Evolutionary conservation across 768 basidiomycete genomes (phyloP).

Genomic region (Suillus decipiens): DNA sequence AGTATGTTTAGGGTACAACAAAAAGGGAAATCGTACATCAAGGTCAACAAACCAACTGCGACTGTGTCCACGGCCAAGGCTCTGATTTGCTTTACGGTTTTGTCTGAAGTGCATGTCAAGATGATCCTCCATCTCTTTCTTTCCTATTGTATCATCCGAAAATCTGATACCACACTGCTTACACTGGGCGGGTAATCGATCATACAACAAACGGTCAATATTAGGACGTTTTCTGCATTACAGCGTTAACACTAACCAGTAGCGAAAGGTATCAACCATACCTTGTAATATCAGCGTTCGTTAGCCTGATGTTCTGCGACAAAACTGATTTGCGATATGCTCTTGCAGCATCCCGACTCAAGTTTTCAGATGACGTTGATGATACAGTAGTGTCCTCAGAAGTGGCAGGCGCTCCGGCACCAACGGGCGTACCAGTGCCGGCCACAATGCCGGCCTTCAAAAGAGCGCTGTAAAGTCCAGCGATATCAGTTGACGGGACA

Average conservation of each 20-base stretch:
- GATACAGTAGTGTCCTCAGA: constrained; percentile 33
- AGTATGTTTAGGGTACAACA: constrained; percentile 14
- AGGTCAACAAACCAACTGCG: constrained; percentile 86
- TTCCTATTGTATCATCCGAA: constrained; percentile 68
- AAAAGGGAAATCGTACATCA: constrained; percentile 57
- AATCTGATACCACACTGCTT: constrained; percentile 93
- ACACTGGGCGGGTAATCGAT: constrained; percentile 79
- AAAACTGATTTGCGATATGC: constrained; percentile 65
- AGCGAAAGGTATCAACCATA: constrained; percentile 35
- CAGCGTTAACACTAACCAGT: constrained; percentile 34
- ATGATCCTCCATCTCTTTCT: constrained; percentile 81
- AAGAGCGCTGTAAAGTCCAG: constrained; percentile 64
- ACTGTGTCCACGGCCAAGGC: constrained; percentile 80
- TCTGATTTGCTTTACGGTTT: constrained; percentile 81
- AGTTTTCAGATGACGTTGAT: constrained; percentile 34
- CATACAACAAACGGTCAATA: constrained; percentile 69
- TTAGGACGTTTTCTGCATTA: constrained; percentile 50
- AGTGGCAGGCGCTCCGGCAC: constrained; percentile 42
- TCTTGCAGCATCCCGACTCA: constrained; percentile 47
- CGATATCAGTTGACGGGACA: constrained; percentile 41
- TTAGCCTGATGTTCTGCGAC: constrained; percentile 59
- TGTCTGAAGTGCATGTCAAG: constrained; percentile 97
- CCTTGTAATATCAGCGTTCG: constrained; percentile 72
- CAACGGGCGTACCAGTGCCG: constrained; percentile 50
- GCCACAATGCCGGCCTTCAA: constrained; percentile 80